Conservation (phyloP, 1,284 basidiomycete species). For the Leccinum subrobustum region DNA sequence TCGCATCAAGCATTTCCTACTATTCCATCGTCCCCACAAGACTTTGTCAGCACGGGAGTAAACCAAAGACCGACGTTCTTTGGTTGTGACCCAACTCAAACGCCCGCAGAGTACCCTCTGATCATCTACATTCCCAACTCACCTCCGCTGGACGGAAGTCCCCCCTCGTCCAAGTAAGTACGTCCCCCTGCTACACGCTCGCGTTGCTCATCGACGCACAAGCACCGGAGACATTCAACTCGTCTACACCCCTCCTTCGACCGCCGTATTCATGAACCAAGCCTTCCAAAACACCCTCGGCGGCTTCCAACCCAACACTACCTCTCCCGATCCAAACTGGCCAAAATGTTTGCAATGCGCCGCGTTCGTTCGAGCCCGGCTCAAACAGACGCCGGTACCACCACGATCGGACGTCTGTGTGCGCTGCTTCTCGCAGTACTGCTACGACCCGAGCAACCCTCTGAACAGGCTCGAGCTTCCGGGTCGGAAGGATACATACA, state of each 20-base stretch:
- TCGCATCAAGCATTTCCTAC: constrained; percentile 65
- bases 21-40: constrained; percentile 49
- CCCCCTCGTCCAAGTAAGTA: constrained; percentile 59
- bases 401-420: constrained; percentile 27
- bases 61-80: constrained; percentile 75
- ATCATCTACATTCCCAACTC: constrained; percentile 55
- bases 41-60: constrained; percentile 62
- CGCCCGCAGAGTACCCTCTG: constrained; percentile 53
- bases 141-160: constrained; percentile 55
- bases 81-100: constrained; percentile 61
- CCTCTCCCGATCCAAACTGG: constrained; percentile 36
- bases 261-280: constrained; percentile 52
- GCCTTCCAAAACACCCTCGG: constrained; percentile 48
- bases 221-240: constrained; percentile 38
- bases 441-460: constrained; percentile 31
- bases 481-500: constrained; percentile 16
- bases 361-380: constrained; percentile 43
- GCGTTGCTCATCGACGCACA: too few relatives aligned
- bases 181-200: background rate
- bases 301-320: constrained; percentile 49
- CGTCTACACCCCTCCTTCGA: constrained; percentile 47
- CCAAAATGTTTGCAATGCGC: constrained; percentile 43
- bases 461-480: constrained; percentile 12
- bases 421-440: constrained; percentile 36
- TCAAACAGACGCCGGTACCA: constrained; percentile 22